Evolutionary conservation across 2,329 filamentous ascomycete species (phyloP).

Genomic region (Pestalotiopsis sp.): DNA sequence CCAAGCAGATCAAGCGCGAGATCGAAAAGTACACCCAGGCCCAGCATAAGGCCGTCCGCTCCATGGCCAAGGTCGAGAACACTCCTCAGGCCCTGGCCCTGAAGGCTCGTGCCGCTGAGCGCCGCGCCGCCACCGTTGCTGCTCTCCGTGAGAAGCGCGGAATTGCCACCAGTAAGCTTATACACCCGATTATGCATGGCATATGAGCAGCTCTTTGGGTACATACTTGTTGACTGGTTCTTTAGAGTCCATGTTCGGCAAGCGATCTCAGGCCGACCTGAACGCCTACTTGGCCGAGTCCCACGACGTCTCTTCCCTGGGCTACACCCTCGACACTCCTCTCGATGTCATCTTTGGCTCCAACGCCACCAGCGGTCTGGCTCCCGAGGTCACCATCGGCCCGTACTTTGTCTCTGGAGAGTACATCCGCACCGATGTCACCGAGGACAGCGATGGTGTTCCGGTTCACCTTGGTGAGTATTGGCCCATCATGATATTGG

Average conservation of each 20-base stretch:
- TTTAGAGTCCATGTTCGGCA: constrained; percentile 24
- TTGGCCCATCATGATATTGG: no score
- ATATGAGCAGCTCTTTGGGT: not conserved
- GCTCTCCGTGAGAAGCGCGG: constrained; percentile 37
- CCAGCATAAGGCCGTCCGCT: constrained; percentile 34
- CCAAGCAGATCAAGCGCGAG: constrained; percentile 30
- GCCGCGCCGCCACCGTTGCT: constrained; percentile 38
- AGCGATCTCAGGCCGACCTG: constrained; percentile 26
- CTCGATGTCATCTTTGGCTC: constrained; percentile 32
- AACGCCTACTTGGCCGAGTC: constrained; percentile 24
- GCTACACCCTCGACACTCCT: constrained; percentile 36
- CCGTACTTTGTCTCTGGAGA: constrained; percentile 36
- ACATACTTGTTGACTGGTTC: constrained; percentile 11
- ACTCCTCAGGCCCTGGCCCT: constrained; percentile 36
- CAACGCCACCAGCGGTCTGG: constrained; percentile 29
- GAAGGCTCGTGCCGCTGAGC: constrained; percentile 36
- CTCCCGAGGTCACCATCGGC: constrained; percentile 30
- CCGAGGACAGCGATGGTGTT: constrained; percentile 37
- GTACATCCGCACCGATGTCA: constrained; percentile 37
- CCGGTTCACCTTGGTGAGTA: constrained; percentile 31
- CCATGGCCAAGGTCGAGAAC: constrained; percentile 36
- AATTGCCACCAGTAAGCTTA: constrained; percentile 19
- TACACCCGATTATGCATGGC: not conserved
- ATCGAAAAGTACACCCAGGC: constrained; percentile 34
- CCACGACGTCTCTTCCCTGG: constrained; percentile 27